Percentiles rank a stretch among this genome's conserved stretches.
Evolutionary conservation across 2,329 filamentous ascomycete species (phyloP).

Genomic region (Fusarium nygamai): DNA sequence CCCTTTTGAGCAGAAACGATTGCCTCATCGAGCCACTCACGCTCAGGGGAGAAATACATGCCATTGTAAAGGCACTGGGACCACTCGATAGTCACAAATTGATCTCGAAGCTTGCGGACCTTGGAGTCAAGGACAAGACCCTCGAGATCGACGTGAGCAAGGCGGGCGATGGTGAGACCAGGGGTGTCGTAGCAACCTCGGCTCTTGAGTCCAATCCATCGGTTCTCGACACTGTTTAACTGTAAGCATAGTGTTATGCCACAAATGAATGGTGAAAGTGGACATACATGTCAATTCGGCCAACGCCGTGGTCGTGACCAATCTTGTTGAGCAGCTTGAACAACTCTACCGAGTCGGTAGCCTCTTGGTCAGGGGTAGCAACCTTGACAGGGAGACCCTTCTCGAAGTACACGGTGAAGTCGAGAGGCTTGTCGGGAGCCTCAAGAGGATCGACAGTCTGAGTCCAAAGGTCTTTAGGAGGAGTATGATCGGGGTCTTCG

Average conservation of each 20-base stretch:
- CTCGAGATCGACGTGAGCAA: conserved; percentile 58
- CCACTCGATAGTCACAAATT: conserved; percentile 60
- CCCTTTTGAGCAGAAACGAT: conserved; percentile 66
- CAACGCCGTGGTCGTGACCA: conserved; percentile 71
- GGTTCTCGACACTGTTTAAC: conserved; percentile 54
- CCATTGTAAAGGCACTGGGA: conserved; percentile 60
- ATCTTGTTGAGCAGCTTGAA: conserved; percentile 73
- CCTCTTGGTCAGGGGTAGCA: conserved; percentile 62
- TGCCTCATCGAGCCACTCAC: conserved; percentile 55
- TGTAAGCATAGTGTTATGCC: background rate
- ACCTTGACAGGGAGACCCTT: conserved; percentile 75
- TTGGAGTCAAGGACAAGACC: conserved; percentile 65
- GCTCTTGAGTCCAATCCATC: conserved; percentile 49
- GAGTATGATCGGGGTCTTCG: conserved; percentile 65
- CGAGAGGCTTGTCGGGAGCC: conserved; percentile 70
- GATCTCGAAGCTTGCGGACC: conserved; percentile 62
- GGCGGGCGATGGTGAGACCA: conserved; percentile 37
- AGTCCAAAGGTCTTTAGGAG: conserved; percentile 78
- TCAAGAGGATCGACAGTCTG: conserved; percentile 68
- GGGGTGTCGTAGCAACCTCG: conserved; percentile 51
- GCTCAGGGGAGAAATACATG: conserved; percentile 61
- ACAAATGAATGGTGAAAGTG: background rate
- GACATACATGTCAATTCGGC: conserved; percentile 64
- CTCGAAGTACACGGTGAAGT: conserved; percentile 73
- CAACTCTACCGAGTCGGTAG: conserved; percentile 71